Evolutionary conservation across 1,139 yeast species (phyloP), one percentile per base, ranked within the genome.

Genomic region (Kurtzmaniella quercitrusa): DNA sequence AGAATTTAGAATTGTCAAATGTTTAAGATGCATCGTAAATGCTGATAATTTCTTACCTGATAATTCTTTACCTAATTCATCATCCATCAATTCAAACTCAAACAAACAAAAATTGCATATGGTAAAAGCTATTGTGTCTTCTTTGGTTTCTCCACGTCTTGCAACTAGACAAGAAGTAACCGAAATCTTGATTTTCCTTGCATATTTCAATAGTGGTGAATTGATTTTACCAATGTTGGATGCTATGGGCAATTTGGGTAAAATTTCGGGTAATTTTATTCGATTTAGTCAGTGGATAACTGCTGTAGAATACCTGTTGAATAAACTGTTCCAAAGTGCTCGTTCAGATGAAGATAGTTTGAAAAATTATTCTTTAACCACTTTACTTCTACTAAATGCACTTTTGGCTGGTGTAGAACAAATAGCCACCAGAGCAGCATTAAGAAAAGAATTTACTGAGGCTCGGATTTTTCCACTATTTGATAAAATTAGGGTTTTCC

Each of bases 251-350:
- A 52, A 55, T 7, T 54, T 72, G 19, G 75, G 69, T 49, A 73
- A 68, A 46, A 52, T 56, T 10, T 50, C 60, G 17, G 73, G 75
- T 1, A 74, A 68, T 29, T 61, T 51, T 46, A 63, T 63, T 2
- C 50, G 67, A 34, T 72, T 68, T 48, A 73, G 66, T 42, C 74
- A 77, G 1, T 73, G 77, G 77, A 48, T 73, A 27, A 57, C 57
- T 41, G 57, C 71, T 2, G 62, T 71, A 40, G 74, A 70, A 42
- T 43, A 43, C 12, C 40, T 41, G 21, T 27, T 43, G 33, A 41
- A 41, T 19, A 41, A 43, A 36, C 57, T 65, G 25, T 60, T 65
- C 37, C 51, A 69, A 12, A 71, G 68, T 43, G 68, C 65, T 46
- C 50, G 50, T 34, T 55, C 50, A 7, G 40, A 52, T 21, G 66